Base-by-base conservation (phyloP, 2,329 filamentous ascomycete species). In the Madurella mycetomatis region DNA sequence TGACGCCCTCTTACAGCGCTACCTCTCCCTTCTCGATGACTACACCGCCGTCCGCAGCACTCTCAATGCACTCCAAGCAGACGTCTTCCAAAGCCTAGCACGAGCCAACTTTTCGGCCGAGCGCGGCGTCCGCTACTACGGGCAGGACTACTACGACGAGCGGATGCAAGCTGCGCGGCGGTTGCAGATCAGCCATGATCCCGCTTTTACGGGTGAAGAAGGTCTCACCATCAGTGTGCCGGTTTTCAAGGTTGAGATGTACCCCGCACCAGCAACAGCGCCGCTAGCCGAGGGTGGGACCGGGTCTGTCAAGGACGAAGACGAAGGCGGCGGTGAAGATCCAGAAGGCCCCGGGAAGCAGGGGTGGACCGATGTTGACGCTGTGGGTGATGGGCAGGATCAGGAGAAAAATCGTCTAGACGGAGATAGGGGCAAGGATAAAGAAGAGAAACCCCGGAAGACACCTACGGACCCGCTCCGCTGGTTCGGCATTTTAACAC, bases 41-140 rank as follows among this genome's bases (percentile, higher is more conserved):
- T 91, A 92, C 72, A 81, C 82, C 12, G 68, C 69, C 17, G 77
- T 87, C 2, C 81, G 82, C 55, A 65, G 72, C 25, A 67, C 77
- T 42, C 76, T 91, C 39, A 73, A 75, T 42, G 65, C 67, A 12
- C 70, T 81, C 17, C 79, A 89, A 59, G 72, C 78, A 17, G 71
- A 72, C 49, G 77, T 87, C 59, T 81, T 76, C 65, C 78, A 80
- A 53, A 72, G 75, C 60, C 75, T 92, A 41, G 85, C 88, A n/a
- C 81, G 87, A 54, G 88, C 88, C 57, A 90, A 91, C 71, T 91
- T 89, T 70, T 74, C 81, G 30, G 82, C 81, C n/a, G 76, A 82
- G 65, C 74, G 81, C 12, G 80, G 84, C 32, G 68, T 82, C 57
- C 76, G 57, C 82, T 32, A 45, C 41, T 91, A 87, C 66, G 87